Evolutionary conservation across 2,329 filamentous ascomycete genomes (phyloP).

Genomic region (Akanthomyces uredinophilus): DNA sequence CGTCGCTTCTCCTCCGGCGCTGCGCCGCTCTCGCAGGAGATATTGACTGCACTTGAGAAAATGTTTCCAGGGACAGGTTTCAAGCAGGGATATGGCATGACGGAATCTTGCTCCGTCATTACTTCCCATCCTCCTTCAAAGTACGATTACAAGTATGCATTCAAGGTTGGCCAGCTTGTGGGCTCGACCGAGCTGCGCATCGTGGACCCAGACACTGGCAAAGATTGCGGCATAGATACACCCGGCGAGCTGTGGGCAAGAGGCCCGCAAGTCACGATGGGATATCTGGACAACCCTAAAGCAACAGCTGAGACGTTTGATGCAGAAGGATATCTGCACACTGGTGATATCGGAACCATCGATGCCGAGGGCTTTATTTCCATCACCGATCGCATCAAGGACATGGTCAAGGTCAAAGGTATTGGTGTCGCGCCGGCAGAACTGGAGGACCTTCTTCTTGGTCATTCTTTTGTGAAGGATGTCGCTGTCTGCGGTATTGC

Average conservation of each 20-base stretch:
- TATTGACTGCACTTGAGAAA: conserved; percentile 49
- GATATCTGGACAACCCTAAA: conserved; percentile 39
- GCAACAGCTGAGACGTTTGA: conserved; percentile 47
- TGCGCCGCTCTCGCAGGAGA: conserved; percentile 52
- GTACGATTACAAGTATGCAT: conserved; percentile 53
- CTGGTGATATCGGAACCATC: conserved; percentile 52
- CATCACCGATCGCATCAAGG: conserved; percentile 59
- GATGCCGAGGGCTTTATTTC: conserved; percentile 51
- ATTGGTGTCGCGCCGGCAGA: conserved; percentile 59
- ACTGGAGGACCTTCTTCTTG: conserved; percentile 56
- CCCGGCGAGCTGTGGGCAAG: conserved; percentile 44
- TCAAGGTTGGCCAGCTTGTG: conserved; percentile 51
- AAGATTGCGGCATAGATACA: conserved; percentile 45
- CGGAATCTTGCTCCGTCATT: conserved; percentile 59
- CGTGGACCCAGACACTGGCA: conserved; percentile 42
- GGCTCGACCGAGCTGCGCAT: conserved; percentile 57
- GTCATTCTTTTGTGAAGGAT: conserved; percentile 52
- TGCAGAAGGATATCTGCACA: conserved; percentile 52
- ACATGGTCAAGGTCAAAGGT: conserved; percentile 64
- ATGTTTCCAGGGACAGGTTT: conserved; percentile 57
- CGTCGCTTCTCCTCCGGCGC: conserved; percentile 55
- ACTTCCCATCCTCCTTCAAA: conserved; percentile 53
- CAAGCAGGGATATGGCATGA: conserved; percentile 65
- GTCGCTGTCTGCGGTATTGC: conserved; percentile 48
- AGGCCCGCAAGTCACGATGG: conserved; percentile 40